Conservation (phyloP, 331 rosid genomes). For the Malus hybrid region DNA sequence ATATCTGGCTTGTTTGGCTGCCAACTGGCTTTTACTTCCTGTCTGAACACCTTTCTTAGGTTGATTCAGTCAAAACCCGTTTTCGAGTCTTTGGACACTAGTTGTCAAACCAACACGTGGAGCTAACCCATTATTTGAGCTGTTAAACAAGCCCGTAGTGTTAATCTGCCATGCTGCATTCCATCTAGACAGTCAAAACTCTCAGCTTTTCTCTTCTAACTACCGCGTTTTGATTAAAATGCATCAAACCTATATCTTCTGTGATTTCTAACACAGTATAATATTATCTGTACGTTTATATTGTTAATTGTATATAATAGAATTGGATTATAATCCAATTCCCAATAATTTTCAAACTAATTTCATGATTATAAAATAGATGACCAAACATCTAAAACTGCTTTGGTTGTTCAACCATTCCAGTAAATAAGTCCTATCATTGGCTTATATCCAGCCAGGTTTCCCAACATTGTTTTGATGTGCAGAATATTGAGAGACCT, state of each 20-base stretch:
- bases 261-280: neutral
- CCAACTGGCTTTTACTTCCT: neutral
- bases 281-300: neutral
- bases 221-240: neutral
- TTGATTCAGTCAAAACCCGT: neutral
- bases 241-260: neutral
- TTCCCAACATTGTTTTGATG: neutral
- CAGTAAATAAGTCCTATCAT: neutral
- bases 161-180: neutral
- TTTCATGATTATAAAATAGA: neutral
- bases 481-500: too few relatives aligned
- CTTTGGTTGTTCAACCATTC: neutral
- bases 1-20: neutral
- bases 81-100: neutral
- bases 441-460: neutral
- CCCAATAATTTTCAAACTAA: neutral
- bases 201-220: neutral
- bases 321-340: neutral
- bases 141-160: neutral
- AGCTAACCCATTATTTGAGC: neutral
- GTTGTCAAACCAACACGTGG: neutral
- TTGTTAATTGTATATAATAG: neutral
- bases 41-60: neutral
- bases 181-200: neutral
- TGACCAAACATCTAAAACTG: neutral